phyloP scores from a whole-genome alignment of 192 early-diverging fungal species.

The Rhizoclosmatium globosum region DNA sequence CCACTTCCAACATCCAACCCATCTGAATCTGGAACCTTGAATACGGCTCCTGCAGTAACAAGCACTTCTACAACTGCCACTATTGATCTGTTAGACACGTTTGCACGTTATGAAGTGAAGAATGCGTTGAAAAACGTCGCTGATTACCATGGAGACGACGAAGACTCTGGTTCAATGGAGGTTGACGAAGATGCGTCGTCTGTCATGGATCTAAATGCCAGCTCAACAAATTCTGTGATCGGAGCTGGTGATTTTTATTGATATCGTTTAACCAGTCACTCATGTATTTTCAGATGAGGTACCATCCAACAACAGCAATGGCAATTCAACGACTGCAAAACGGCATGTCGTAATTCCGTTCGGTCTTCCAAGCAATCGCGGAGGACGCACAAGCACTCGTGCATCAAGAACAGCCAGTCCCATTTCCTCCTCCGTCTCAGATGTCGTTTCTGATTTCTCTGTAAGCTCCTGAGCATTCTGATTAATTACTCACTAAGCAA shows the following conservation, averaged over 20 bases:
- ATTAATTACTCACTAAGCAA: not conserved
- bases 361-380: no score
- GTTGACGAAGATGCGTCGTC: no score
- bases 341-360: no score
- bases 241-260: not conserved
- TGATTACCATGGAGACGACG: not conserved
- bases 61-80: not conserved
- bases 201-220: not conserved
- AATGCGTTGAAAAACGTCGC: not conserved
- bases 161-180: not conserved
- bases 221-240: not conserved
- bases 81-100: conserved; percentile 23
- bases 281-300: not conserved
- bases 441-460: no score
- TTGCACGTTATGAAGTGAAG: not conserved
- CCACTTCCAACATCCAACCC: not conserved
- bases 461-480: no score
- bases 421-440: no score
- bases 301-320: no score
- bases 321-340: no score
- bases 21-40: not conserved
- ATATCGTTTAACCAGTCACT: not conserved
- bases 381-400: no score
- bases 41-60: not conserved
- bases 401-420: no score